Percentiles rank a stretch among this genome's conserved stretches.
Conservation (phyloP, 2,329 filamentous ascomycete genomes). For the Xylariaceae sp. region DNA sequence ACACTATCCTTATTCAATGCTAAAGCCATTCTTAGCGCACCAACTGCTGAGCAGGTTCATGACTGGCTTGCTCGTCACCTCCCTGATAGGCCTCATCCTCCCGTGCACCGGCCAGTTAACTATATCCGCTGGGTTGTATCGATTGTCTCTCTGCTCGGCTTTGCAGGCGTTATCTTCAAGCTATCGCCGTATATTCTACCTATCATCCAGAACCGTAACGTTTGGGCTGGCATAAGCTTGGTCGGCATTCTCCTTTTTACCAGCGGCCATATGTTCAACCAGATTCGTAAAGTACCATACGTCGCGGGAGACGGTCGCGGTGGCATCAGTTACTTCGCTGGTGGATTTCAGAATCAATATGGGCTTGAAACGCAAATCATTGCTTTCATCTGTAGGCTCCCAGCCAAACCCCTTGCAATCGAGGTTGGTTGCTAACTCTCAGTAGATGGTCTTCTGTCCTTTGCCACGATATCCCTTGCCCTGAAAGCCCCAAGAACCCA, state of each 20-base stretch:
- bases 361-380: constrained; percentile 96
- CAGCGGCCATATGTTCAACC: constrained; percentile 99
- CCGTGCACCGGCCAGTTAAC: constrained; percentile 85
- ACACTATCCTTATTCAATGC: constrained; percentile 18
- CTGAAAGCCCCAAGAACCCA: constrained; percentile 90
- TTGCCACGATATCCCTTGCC: constrained; percentile 88
- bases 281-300: constrained; percentile 95
- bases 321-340: constrained; percentile 87
- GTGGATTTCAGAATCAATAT: constrained; percentile 91
- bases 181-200: constrained; percentile 82
- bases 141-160: constrained; percentile 72
- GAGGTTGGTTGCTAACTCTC: constrained; percentile 34
- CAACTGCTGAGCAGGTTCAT: constrained; percentile 79
- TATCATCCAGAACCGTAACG: constrained; percentile 84
- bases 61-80: constrained; percentile 81
- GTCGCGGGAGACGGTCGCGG: constrained; percentile 84
- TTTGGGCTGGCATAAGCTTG: constrained; percentile 91
- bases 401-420: constrained; percentile 4
- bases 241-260: constrained; percentile 92
- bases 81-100: constrained; percentile 77
- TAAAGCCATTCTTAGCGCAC: constrained; percentile 58
- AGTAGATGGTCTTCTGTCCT: constrained; percentile 74
- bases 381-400: constrained; percentile 86
- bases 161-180: constrained; percentile 71
- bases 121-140: constrained; percentile 76